A percentile compares a stretch with the other conserved stretches of the same genome.
Evolutionary conservation across 169 alveolate genomes (phyloP).

Genomic region (Plasmodium billcollinsi): DNA sequence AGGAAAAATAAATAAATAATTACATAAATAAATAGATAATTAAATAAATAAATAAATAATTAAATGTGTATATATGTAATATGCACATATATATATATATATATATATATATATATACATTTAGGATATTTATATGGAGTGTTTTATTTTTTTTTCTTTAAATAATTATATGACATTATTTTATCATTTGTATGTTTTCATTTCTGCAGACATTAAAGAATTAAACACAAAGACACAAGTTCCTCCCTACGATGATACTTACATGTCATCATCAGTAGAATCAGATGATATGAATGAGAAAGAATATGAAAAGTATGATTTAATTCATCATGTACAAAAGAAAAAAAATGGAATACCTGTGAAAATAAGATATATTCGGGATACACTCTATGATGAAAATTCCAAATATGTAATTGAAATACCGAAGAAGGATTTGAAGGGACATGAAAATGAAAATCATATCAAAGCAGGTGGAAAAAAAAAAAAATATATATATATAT

Average conservation of each 20-base stretch:
- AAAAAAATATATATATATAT: not conserved
- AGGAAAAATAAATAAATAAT: too few relatives aligned
- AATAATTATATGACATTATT: not conserved
- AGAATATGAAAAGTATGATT: not conserved
- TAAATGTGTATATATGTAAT: too few relatives aligned
- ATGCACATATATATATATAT: not conserved
- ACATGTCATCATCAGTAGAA: not conserved
- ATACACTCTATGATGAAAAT: slow-evolving; percentile 43
- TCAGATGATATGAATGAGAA: not conserved
- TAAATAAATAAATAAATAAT: too few relatives aligned
- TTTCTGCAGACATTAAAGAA: too few relatives aligned
- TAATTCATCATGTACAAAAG: not conserved
- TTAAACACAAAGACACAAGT: not conserved
- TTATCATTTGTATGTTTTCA: not conserved
- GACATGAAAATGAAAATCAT: slow-evolving; percentile 16
- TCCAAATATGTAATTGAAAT: slow-evolving; percentile 70
- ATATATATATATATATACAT: not conserved
- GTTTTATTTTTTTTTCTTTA: not conserved
- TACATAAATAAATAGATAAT: too few relatives aligned
- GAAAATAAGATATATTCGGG: slow-evolving; percentile 57
- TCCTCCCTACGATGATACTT: not conserved
- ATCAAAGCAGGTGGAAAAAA: slow-evolving; percentile 48
- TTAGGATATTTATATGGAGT: not conserved
- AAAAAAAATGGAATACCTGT: slow-evolving; percentile 59
- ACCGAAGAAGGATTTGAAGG: slow-evolving; percentile 40